Percentiles rank a stretch among this genome's conserved stretches.
These are phyloP conservation scores for Cryptosporidium tyzzeri DNA, from an alignment of 169 alveolate genomes.

Conservation along the genomic window DNA sequence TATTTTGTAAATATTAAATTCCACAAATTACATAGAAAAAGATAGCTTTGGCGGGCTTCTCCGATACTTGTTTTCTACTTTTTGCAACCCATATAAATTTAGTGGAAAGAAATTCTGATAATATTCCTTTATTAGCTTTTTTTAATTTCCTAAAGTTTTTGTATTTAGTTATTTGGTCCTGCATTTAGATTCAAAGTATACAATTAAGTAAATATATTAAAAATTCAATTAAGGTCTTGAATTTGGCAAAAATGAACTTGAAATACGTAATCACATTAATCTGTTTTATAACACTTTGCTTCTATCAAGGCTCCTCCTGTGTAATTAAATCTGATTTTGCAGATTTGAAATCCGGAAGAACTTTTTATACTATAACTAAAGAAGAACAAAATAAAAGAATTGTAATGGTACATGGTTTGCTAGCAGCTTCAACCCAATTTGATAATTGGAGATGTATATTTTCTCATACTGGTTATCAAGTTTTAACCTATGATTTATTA, in stretches of 20 bases:
- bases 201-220: no score
- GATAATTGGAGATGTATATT: constrained; percentile 2
- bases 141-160: no score
- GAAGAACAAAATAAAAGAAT: not conserved
- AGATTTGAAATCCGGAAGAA: constrained; percentile 24
- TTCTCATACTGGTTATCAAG: constrained; percentile 24
- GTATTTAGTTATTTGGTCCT: not conserved
- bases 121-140: not conserved
- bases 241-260: not conserved
- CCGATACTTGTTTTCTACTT: not conserved
- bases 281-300: not conserved
- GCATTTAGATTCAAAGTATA: not conserved
- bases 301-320: not conserved
- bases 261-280: not conserved
- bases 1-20: no score
- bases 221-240: not conserved
- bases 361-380: not conserved
- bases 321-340: not conserved
- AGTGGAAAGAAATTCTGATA: no score
- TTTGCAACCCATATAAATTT: not conserved
- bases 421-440: not conserved
- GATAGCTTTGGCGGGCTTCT: not conserved
- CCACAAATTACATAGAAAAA: no score
- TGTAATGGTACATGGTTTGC: constrained; percentile 29
- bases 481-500: constrained; percentile 43